Percentiles rank a stretch among this genome's conserved stretches.
Conservation (phyloP, 2,329 filamentous ascomycete genomes). For the Graphiopsis chlorocephala region DNA sequence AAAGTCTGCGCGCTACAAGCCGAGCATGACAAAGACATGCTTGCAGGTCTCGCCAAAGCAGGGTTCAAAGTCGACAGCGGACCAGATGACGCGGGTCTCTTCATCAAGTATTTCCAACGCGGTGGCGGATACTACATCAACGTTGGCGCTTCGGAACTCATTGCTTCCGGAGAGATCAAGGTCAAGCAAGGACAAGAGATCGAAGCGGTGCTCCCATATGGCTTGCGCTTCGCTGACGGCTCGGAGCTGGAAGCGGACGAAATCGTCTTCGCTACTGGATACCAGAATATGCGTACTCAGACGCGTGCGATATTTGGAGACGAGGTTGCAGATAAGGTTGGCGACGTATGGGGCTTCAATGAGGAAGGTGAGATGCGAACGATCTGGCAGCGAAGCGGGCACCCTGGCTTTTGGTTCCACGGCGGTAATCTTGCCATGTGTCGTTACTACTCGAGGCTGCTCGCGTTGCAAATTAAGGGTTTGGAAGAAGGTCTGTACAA, state of each 20-base stretch:
- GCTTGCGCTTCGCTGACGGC: conserved; percentile 45
- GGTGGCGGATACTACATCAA: conserved; percentile 51
- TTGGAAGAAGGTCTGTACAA: conserved; percentile 21
- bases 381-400: conserved; percentile 25
- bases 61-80: conserved; percentile 44
- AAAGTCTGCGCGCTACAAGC: conserved; percentile 34
- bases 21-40: conserved; percentile 1
- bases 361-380: conserved; percentile 44
- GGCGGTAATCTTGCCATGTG: conserved; percentile 43
- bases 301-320: conserved; percentile 41
- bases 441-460: conserved; percentile 48
- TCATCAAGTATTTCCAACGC: conserved; percentile 41
- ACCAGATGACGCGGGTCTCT: conserved; percentile 30
- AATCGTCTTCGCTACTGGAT: conserved; percentile 49
- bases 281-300: conserved; percentile 42
- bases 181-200: conserved; percentile 40
- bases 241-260: conserved; percentile 44
- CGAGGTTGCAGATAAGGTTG: conserved; percentile 40
- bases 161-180: conserved; percentile 46
- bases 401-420: conserved; percentile 44
- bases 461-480: conserved; percentile 47
- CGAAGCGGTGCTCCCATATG: conserved; percentile 37
- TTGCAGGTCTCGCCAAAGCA: conserved; percentile 41
- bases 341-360: conserved; percentile 47
- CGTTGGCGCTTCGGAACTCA: conserved; percentile 43